These are phyloP conservation scores for Periconia sp. DNA, from an alignment of 2,329 filamentous ascomycete species.

Conservation along the genomic window DNA sequence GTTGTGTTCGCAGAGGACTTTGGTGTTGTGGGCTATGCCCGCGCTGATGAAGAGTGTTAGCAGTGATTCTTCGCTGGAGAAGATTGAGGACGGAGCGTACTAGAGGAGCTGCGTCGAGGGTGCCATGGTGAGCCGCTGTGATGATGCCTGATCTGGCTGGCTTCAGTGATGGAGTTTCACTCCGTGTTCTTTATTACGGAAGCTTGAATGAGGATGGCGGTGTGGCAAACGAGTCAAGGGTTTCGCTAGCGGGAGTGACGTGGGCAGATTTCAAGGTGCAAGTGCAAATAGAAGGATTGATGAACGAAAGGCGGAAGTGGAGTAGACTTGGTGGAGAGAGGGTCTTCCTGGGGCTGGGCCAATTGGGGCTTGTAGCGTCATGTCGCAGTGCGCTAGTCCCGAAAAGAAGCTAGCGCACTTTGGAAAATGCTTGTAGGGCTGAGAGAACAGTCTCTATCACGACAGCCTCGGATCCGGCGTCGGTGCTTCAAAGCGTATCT, in stretches of 20 bases:
- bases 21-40: constrained; percentile 91
- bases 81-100: constrained; percentile 19
- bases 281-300: no score
- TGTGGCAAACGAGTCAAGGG: no score
- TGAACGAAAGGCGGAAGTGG: neutral
- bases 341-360: neutral
- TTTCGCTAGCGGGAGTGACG: neutral
- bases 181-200: no score
- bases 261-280: neutral
- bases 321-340: neutral
- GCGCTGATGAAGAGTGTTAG: constrained; percentile 58
- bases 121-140: constrained; percentile 30
- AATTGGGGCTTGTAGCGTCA: neutral
- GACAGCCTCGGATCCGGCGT: neutral
- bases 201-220: no score
- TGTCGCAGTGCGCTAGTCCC: constrained; percentile 1
- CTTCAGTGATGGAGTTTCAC: no score
- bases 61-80: neutral
- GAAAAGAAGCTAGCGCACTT: neutral
- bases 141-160: neutral
- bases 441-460: neutral
- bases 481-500: neutral
- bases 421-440: constrained; percentile 2
- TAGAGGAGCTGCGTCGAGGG: constrained; percentile 44
- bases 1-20: constrained; percentile 91